phyloP scores from a whole-genome alignment of 2,329 filamentous ascomycete species.

The Balansia obtecta region DNA sequence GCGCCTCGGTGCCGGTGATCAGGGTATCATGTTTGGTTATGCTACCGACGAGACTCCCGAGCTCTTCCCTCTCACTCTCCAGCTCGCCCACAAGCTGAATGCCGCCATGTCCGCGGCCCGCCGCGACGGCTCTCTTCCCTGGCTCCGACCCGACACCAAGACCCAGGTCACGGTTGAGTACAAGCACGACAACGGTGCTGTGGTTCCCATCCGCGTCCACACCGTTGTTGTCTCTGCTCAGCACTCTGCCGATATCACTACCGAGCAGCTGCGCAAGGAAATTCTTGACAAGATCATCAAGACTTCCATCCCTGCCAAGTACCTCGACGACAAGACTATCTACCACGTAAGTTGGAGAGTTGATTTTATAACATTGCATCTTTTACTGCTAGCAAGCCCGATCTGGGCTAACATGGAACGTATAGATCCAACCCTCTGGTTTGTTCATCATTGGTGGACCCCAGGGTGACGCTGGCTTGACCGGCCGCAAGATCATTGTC shows the following conservation, averaged over 20 bases:
- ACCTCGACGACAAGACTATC: slow-evolving; percentile 83
- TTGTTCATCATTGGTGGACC: slow-evolving; percentile 98
- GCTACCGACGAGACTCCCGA: slow-evolving; percentile 98
- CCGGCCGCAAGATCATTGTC: slow-evolving; percentile 98
- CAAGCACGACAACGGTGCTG: slow-evolving; percentile 88
- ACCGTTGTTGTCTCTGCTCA: slow-evolving; percentile 95
- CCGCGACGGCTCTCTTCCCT: slow-evolving; percentile 75
- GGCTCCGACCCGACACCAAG: slow-evolving; percentile 98
- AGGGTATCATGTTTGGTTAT: slow-evolving; percentile 99
- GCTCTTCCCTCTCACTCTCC: slow-evolving; percentile 85
- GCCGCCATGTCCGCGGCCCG: slow-evolving; percentile 84
- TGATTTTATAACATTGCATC: neutral
- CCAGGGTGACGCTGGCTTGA: slow-evolving; percentile 97
- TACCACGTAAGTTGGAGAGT: slow-evolving; percentile 61
- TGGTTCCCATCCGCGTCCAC: slow-evolving; percentile 85
- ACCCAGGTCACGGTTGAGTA: slow-evolving; percentile 99
- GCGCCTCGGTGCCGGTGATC: slow-evolving; percentile 96
- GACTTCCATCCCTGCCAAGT: slow-evolving; percentile 82
- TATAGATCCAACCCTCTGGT: slow-evolving; percentile 86
- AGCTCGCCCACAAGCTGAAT: slow-evolving; percentile 95
- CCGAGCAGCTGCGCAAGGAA: slow-evolving; percentile 85
- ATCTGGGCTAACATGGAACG: neutral
- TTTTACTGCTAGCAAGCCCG: neutral
- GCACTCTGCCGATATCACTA: slow-evolving; percentile 78
- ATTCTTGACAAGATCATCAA: slow-evolving; percentile 97